Percentiles rank a stretch among this genome's conserved stretches.
Evolutionary conservation across 805 yeast species (phyloP).

Genomic region (Yarrowia divulgata): DNA sequence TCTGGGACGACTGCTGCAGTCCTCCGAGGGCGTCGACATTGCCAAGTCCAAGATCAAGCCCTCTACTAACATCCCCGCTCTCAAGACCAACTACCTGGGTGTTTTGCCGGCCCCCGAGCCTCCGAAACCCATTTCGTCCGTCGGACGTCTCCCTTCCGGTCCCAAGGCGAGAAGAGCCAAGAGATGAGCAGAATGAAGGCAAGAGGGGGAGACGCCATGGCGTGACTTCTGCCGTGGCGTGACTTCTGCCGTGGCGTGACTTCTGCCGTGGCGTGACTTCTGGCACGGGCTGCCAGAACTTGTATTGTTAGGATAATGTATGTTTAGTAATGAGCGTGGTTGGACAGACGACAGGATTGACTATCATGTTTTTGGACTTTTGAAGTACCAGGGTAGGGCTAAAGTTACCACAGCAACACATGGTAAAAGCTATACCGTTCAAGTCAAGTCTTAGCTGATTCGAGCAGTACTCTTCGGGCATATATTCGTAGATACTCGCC

Average conservation of each 20-base stretch:
- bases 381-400: too few species aligned
- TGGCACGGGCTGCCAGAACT: constrained; percentile 36
- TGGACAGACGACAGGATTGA: too few species aligned
- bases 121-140: constrained; percentile 40
- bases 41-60: constrained; percentile 41
- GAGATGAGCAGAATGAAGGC: neutral
- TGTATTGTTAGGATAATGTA: constrained; percentile 38
- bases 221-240: constrained; percentile 27
- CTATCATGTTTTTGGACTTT: too few species aligned
- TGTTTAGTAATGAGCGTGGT: constrained; percentile 17
- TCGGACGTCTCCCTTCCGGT: constrained; percentile 19
- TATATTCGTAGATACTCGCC: too few species aligned
- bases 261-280: constrained; percentile 12
- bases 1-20: constrained; percentile 55
- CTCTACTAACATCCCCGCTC: constrained; percentile 63
- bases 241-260: too few species aligned
- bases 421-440: too few species aligned
- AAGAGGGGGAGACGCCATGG: neutral
- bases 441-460: too few species aligned
- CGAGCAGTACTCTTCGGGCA: too few species aligned
- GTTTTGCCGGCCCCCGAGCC: constrained; percentile 63
- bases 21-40: constrained; percentile 19
- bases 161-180: constrained; percentile 22
- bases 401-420: too few species aligned
- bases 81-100: constrained; percentile 77